These are phyloP conservation scores for Psidium guajava DNA, from an alignment of 345 rosid genomes.

Conservation along the genomic window DNA sequence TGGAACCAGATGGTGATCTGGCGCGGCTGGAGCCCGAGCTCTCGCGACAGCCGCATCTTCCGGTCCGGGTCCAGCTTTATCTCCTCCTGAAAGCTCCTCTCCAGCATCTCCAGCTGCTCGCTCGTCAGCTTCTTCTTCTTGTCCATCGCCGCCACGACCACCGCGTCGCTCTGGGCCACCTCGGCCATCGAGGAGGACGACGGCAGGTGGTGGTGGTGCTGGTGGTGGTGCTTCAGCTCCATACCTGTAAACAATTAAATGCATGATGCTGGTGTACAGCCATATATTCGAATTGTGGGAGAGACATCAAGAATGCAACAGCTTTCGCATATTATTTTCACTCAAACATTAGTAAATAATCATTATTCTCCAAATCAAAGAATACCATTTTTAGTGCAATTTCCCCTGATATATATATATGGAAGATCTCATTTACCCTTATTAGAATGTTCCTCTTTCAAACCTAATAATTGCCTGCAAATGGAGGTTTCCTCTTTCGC, in stretches of 20 bases:
- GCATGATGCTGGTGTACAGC: background rate
- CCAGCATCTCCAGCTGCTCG: constrained; percentile 60
- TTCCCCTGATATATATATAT: background rate
- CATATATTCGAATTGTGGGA: background rate
- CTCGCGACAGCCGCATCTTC: constrained; percentile 74
- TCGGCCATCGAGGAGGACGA: background rate
- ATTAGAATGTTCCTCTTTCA: background rate
- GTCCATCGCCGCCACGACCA: background rate
- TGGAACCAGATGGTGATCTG: constrained; percentile 95
- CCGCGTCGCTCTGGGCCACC: background rate
- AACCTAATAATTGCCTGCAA: background rate
- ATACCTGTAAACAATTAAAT: constrained; percentile 19
- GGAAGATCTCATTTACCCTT: background rate
- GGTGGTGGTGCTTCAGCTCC: constrained; percentile 30
- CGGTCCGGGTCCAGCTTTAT: constrained; percentile 67
- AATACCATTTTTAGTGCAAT: background rate
- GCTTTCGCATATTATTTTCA: background rate
- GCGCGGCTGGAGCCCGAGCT: constrained; percentile 78
- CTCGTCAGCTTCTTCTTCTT: constrained; percentile 65
- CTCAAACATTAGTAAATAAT: background rate
- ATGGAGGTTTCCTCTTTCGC: background rate
- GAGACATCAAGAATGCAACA: background rate
- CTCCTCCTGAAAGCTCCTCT: constrained; percentile 81
- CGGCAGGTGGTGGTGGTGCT: background rate
- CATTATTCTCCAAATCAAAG: background rate